Percentiles rank a stretch among this genome's conserved stretches.
Evolutionary conservation across 2,329 filamentous ascomycete species (phyloP).

Genomic region (Clarireedia paspali): DNA sequence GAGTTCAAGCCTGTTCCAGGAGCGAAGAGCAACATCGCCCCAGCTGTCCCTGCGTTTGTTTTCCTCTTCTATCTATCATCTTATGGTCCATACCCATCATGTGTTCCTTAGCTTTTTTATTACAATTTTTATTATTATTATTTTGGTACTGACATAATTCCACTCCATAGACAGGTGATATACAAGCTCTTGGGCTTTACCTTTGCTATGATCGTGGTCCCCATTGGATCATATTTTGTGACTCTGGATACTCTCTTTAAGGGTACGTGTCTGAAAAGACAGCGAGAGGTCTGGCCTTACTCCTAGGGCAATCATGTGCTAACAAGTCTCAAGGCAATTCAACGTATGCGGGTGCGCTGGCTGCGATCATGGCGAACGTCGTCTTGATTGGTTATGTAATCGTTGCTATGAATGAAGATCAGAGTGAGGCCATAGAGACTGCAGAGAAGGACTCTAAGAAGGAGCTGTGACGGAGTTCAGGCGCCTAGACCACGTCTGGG

Average conservation of each 20-base stretch:
- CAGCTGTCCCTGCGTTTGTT: slow-evolving; percentile 68
- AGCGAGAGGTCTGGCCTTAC: background rate
- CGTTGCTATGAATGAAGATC: slow-evolving; percentile 85
- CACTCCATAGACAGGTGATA: slow-evolving; percentile 63
- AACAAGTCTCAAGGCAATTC: slow-evolving; percentile 59
- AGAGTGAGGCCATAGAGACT: slow-evolving; percentile 33
- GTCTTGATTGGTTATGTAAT: slow-evolving; percentile 86
- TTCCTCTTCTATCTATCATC: background rate
- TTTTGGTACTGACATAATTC: background rate
- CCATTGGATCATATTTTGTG: slow-evolving; percentile 83
- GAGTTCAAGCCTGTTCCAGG: slow-evolving; percentile 33
- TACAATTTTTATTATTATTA: too few species aligned
- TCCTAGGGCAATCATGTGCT: background rate
- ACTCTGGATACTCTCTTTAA: background rate
- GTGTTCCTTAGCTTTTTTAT: too few species aligned
- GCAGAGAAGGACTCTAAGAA: slow-evolving; percentile 34
- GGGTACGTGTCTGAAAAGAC: background rate
- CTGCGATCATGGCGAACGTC: slow-evolving; percentile 84
- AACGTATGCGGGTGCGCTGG: slow-evolving; percentile 76
- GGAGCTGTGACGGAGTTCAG: background rate
- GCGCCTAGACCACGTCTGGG: background rate
- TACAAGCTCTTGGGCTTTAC: slow-evolving; percentile 86
- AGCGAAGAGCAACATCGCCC: slow-evolving; percentile 65
- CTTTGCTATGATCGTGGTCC: slow-evolving; percentile 79
- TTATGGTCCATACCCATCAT: background rate